phyloP scores from a whole-genome alignment of 768 basidiomycete genomes.

The Phanerochaete carnosa region DNA sequence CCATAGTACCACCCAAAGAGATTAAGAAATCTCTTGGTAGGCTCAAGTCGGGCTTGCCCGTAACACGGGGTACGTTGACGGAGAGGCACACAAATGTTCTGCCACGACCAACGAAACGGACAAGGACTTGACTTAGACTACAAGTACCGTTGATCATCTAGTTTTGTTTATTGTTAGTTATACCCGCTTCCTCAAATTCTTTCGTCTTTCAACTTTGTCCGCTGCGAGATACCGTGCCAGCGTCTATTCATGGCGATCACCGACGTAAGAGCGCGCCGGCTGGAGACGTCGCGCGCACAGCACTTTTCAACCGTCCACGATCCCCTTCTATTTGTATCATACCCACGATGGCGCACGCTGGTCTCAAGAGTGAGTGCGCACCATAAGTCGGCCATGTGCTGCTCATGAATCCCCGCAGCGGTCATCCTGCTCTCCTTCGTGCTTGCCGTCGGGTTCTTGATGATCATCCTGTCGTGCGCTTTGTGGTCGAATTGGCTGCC shows the following conservation, averaged over 20 bases:
- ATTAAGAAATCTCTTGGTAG: constrained; percentile 15
- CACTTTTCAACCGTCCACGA: background rate
- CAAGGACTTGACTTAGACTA: constrained; percentile 4
- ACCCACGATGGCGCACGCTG: constrained; percentile 24
- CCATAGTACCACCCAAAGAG: constrained; percentile 12
- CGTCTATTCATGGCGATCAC: background rate
- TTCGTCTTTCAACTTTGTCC: background rate
- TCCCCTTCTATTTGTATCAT: constrained; percentile 1
- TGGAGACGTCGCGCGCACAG: background rate
- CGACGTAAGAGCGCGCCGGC: background rate
- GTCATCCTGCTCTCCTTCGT: constrained; percentile 97
- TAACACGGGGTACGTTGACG: constrained; percentile 27
- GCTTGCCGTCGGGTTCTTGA: constrained; percentile 94
- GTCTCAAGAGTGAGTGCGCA: constrained; percentile 24
- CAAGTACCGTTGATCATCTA: background rate
- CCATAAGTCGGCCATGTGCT: background rate
- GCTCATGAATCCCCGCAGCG: constrained; percentile 44
- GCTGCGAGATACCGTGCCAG: background rate
- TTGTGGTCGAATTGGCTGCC: constrained; percentile 97
- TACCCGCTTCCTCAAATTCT: background rate
- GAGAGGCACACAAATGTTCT: constrained; percentile 34
- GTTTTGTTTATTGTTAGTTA: constrained; percentile 11
- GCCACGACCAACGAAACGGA: constrained; percentile 2
- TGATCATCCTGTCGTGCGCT: constrained; percentile 96
- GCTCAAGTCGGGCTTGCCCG: constrained; percentile 18